These are phyloP conservation scores for Isatis lusitanica DNA, from an alignment of 441 rosid species.

Conservation along the genomic window DNA sequence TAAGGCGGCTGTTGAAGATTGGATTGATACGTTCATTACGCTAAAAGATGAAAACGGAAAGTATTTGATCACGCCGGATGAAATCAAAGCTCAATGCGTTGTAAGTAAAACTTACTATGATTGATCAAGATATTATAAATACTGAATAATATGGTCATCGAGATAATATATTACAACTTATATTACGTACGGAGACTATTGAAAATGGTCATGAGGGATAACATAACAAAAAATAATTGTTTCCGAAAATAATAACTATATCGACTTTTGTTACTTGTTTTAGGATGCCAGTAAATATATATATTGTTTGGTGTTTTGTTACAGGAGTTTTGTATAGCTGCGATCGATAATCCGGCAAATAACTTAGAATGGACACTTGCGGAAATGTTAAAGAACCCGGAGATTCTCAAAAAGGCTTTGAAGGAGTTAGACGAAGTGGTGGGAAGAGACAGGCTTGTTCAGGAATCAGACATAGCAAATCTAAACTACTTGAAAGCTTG, in stretches of 20 bases:
- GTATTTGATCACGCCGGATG: constrained; percentile 39
- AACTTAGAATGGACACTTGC: constrained; percentile 49
- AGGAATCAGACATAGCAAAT: constrained; percentile 44
- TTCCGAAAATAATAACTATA: not conserved
- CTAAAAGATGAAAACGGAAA: constrained; percentile 38
- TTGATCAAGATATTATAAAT: too few species aligned
- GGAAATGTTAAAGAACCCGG: constrained; percentile 47
- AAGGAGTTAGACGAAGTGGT: constrained; percentile 48
- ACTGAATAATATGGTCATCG: not conserved
- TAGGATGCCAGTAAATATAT: not conserved
- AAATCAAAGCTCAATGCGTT: constrained; percentile 43
- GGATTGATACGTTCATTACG: constrained; percentile 43
- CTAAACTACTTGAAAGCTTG: constrained; percentile 43
- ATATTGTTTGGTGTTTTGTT: not conserved
- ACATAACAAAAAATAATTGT: too few species aligned
- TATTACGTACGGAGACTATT: not conserved
- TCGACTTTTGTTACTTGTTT: not conserved
- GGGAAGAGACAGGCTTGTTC: constrained; percentile 47
- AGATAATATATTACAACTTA: not conserved
- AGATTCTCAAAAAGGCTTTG: constrained; percentile 36
- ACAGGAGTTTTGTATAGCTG: constrained; percentile 47
- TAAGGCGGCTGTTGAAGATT: constrained; percentile 43
- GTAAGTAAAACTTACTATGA: constrained; percentile 23
- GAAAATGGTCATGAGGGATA: not conserved
- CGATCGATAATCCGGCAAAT: constrained; percentile 47